Evolutionary conservation across 495 filamentous ascomycete genomes (phyloP), one percentile per base, ranked within the genome.

Genomic region (Lasiosphaeria hispida): DNA sequence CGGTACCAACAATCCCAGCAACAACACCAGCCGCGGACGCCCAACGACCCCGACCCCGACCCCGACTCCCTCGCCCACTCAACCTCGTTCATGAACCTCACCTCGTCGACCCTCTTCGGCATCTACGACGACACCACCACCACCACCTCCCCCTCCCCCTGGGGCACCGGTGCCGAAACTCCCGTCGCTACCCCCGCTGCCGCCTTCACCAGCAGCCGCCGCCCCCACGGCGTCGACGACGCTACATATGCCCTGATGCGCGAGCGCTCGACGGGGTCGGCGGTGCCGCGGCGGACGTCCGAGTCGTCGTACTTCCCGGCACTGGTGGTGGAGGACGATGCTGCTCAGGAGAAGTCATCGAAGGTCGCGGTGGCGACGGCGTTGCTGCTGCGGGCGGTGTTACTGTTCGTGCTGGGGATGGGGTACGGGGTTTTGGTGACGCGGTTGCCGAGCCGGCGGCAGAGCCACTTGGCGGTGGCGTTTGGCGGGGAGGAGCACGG

Each of bases 371-470:
- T 62, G 8, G 54, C 60, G 18, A 8, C 53, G 4, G 61, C 79
- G 73, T 63, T 75, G 72, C 67, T 73, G 4, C 62, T 83, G 33
- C 82, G 90, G 39, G 82, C 80, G 34, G 58, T 81, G 1, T 71
- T 91, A 35, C 78, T 97, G n/a, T 94, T 92, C 72, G 79, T 77
- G 4, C 83, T 96, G 47, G 94, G 94, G 2, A 77, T 91, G 43
- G 83, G 85, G 17, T 97, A 97, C 70, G 95, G 95, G 7, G 74
- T 90, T 7, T 79, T 97, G 45, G 87, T 96, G 9, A 85, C 88
- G n/a, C 87, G 91, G 69, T 70, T 98, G 33, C 76, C 68, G 10
- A 64, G 57, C 38, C 61, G 58, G 3, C n/a, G 23, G 17, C 56
- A 37, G 23, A 10, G 55, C 41, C 43, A 56, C 9, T 23, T 53